Evolutionary conservation across 2,329 filamentous ascomycete genomes (phyloP).

Genomic region (Talaromyces islandicus): DNA sequence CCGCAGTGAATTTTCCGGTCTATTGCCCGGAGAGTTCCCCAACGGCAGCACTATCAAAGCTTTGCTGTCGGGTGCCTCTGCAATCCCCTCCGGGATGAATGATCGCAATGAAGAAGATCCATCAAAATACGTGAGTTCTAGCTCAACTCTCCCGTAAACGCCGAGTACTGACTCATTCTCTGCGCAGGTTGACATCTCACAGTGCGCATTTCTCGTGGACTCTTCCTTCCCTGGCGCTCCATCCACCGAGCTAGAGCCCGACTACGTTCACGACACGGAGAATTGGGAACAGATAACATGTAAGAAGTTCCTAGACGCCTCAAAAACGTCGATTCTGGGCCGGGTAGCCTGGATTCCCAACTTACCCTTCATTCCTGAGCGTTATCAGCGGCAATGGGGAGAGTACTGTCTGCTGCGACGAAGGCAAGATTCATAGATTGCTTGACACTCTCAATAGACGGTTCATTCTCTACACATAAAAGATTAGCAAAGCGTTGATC

Average conservation of each 20-base stretch:
- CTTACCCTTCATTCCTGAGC: slow-evolving; percentile 60
- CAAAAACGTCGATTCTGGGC: slow-evolving; percentile 65
- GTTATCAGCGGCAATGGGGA: slow-evolving; percentile 73
- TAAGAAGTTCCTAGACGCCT: slow-evolving; percentile 72
- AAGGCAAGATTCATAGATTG: not conserved
- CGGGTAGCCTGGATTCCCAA: slow-evolving; percentile 80
- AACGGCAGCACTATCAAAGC: slow-evolving; percentile 65
- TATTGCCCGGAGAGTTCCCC: slow-evolving; percentile 85
- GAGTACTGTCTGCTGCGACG: slow-evolving; percentile 75
- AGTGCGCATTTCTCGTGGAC: slow-evolving; percentile 82
- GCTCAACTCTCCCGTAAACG: not conserved
- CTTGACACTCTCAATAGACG: too few species aligned
- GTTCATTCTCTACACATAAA: not conserved
- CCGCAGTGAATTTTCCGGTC: slow-evolving; percentile 79
- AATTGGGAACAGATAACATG: slow-evolving; percentile 76
- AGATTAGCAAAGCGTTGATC: not conserved
- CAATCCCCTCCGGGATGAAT: slow-evolving; percentile 80
- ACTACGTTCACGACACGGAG: slow-evolving; percentile 67
- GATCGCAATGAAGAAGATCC: slow-evolving; percentile 81
- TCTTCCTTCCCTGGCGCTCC: slow-evolving; percentile 63
- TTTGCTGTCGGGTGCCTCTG: slow-evolving; percentile 77
- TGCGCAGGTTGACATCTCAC: slow-evolving; percentile 56
- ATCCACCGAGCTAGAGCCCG: slow-evolving; percentile 66
- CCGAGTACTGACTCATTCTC: slow-evolving; percentile 10
- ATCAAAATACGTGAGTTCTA: slow-evolving; percentile 67